These are phyloP conservation scores for Axilococcus clingmanii DNA, from an alignment of 139 green algal species.

Conservation along the genomic window DNA sequence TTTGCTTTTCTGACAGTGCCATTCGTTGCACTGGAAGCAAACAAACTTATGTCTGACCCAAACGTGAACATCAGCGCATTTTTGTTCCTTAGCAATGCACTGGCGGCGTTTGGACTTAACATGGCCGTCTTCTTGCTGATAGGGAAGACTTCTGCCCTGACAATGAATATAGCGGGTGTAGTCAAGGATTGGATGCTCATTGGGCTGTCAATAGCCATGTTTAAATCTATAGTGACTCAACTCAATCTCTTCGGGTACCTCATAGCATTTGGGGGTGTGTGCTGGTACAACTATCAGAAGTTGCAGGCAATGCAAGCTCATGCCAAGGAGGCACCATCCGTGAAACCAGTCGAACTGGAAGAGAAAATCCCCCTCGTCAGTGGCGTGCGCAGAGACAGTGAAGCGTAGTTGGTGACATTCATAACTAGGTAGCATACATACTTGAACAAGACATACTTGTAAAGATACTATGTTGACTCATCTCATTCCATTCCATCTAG, in stretches of 20 bases:
- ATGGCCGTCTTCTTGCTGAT: constrained; percentile 79
- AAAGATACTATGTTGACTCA: no score
- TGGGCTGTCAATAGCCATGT: constrained; percentile 70
- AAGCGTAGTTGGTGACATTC: no score
- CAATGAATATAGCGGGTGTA: constrained; percentile 91
- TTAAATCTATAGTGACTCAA: constrained; percentile 62
- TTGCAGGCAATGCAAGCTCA: no score
- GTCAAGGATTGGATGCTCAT: constrained; percentile 98
- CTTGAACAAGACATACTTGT: no score
- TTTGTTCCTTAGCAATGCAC: constrained; percentile 81
- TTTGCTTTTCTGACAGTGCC: constrained; percentile 7
- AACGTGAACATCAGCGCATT: constrained; percentile 49
- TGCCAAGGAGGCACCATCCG: background rate
- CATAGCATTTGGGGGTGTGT: constrained; percentile 34
- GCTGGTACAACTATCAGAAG: constrained; percentile 17
- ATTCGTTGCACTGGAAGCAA: constrained; percentile 21
- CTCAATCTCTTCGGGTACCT: constrained; percentile 70
- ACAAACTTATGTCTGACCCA: constrained; percentile 20
- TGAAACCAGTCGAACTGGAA: background rate
- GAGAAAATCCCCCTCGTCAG: background rate
- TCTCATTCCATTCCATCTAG: no score
- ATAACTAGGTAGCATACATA: no score
- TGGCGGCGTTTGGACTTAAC: constrained; percentile 59
- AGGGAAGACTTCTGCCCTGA: constrained; percentile 83
- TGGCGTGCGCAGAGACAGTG: no score